Conservation (phyloP, 306 rosid species). For the Corylus avellana region DNA sequence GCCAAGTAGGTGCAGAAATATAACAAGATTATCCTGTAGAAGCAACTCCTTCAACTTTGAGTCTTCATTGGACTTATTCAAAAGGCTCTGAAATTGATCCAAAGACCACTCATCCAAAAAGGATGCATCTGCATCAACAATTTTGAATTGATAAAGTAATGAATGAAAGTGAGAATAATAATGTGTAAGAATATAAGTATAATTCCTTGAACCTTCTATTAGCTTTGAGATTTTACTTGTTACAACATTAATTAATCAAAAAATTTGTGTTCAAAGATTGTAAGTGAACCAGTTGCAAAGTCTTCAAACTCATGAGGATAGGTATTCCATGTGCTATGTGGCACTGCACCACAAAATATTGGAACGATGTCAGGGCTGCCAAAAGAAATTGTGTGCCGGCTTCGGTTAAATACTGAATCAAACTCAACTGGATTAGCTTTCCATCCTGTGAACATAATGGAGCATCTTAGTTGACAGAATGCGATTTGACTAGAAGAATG, state of each 20-base stretch:
- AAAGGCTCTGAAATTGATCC: conserved; percentile 76
- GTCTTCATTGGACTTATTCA: conserved; percentile 70
- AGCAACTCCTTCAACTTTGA: conserved; percentile 63
- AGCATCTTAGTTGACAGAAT: conserved; percentile 22
- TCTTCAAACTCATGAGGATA: conserved; percentile 87
- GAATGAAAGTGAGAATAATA: conserved; percentile 19
- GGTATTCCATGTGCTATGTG: conserved; percentile 80
- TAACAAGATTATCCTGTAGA: conserved; percentile 66
- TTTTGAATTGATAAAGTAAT: conserved; percentile 15
- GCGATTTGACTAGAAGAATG: not conserved
- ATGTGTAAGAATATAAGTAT: conserved; percentile 3
- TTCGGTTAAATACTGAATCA: conserved; percentile 83
- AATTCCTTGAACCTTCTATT: not conserved
- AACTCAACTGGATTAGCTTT: conserved; percentile 94
- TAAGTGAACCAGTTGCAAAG: conserved; percentile 71
- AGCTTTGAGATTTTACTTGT: not conserved
- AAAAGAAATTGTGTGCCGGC: conserved; percentile 72
- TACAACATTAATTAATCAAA: conserved; percentile 8
- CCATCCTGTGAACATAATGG: conserved; percentile 67
- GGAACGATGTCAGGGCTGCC: conserved; percentile 96
- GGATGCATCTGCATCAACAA: conserved; percentile 74
- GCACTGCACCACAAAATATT: conserved; percentile 78
- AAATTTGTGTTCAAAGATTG: conserved; percentile 10
- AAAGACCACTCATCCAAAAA: conserved; percentile 93
- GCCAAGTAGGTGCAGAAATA: conserved; percentile 86